Base-by-base conservation (phyloP, 331 rosid species). In the Pyrus hybrid region DNA sequence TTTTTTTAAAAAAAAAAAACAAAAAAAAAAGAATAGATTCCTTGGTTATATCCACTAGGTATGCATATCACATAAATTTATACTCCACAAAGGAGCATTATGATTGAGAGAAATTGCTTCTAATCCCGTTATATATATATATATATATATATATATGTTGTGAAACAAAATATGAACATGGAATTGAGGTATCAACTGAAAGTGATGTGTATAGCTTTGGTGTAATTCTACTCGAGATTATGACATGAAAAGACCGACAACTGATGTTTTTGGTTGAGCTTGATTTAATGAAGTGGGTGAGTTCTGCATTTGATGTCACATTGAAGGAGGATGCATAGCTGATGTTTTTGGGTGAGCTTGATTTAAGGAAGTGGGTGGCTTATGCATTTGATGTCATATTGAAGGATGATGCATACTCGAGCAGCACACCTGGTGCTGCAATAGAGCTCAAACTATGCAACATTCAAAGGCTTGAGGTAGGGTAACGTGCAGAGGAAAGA, bases 161-260 rank as follows among this genome's bases (percentile, higher is more conserved):
- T n/a, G 33, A 7, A 30, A 26, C 80, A 85, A 65, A 82, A 60
- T 79, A 76, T 45, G 79, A 63, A 12, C 77, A 72, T 29, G 82
- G 88, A 5, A 37, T 41, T 26, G 74, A 66, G 47, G 81, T 70
- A 63, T 82, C 80, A 13, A 56, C 75, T 1, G 73, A 74, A 64
- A 84, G 84, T 32, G 88, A 82, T 60, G 17, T 75, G 22, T 82
- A 76, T 25, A 82, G 76, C 75, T 85, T 66, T n/a, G 84, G 86
- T 14, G 72, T 85, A 0, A 21, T 82, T 54, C 54, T 82, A 37
- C 78, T 73, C 4, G 86, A 85, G 49, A 77, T 77, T 80, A 45
- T 62, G 5, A 82, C 78, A 20, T n/a, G 71, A 60, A 85, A 75
- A 61, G 82, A n/a, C 77, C 77, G 3, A 77, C 81, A 3, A 80